Evolutionary conservation across 345 rosid species (phyloP).

Genomic region (Syzygium aromaticum): DNA sequence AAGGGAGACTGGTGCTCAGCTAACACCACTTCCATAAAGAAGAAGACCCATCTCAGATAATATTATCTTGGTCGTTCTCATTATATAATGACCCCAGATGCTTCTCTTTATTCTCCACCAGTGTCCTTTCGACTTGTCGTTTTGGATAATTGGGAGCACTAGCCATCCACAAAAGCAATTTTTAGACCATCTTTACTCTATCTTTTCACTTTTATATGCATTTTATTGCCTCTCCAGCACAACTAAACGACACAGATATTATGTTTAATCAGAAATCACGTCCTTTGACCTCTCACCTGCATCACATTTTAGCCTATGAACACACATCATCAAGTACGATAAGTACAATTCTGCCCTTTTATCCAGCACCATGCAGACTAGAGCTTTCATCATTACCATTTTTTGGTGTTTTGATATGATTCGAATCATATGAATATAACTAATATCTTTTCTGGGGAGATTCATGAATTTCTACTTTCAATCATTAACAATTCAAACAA

Average conservation of each 20-base stretch:
- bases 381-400: background rate
- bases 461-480: background rate
- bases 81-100: background rate
- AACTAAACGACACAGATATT: background rate
- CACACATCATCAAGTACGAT: background rate
- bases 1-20: background rate
- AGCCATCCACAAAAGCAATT: background rate
- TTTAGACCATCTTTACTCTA: background rate
- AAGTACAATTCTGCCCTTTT: background rate
- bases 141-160: slow-evolving; percentile 6
- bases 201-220: background rate
- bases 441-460: background rate
- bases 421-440: background rate
- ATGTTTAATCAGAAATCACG: background rate
- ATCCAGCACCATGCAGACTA: background rate
- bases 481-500: background rate
- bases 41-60: background rate
- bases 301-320: background rate
- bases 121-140: slow-evolving; percentile 7
- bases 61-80: background rate
- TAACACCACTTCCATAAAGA: slow-evolving; percentile 2
- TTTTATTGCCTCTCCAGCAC: background rate
- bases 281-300: background rate
- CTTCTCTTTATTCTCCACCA: slow-evolving; percentile 7
- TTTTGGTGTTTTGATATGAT: background rate